Percentiles rank a stretch among this genome's conserved stretches.
phyloP scores from a whole-genome alignment of 2,329 filamentous ascomycete genomes.

The Pestalotiopsis sp. region DNA sequence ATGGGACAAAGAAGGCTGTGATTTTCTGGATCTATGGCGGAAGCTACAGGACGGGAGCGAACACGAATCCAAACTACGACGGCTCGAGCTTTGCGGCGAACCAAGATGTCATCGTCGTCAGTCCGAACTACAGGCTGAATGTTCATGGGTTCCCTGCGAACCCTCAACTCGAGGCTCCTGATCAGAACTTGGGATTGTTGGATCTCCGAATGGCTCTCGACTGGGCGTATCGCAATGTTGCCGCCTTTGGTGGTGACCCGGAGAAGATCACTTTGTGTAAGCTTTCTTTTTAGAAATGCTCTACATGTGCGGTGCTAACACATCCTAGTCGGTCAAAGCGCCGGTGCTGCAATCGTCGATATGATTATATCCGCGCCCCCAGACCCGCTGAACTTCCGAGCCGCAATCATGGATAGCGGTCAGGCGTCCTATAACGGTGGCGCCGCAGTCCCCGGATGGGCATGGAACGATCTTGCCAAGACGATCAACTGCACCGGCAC shows the following conservation, averaged over 20 bases:
- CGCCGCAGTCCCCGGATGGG: not conserved
- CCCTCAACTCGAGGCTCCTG: not conserved
- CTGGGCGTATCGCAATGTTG: constrained; percentile 3
- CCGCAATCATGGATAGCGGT: constrained; percentile 7
- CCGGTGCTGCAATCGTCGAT: constrained; percentile 11
- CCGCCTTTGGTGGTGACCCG: constrained; percentile 7
- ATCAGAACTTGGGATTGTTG: constrained; percentile 9
- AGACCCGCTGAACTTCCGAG: constrained; percentile 5
- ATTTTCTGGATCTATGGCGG: constrained; percentile 10
- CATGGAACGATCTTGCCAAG: not conserved
- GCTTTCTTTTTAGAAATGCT: no score
- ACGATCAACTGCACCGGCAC: not conserved
- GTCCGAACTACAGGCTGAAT: constrained; percentile 3
- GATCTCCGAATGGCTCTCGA: constrained; percentile 6
- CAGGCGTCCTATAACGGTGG: constrained; percentile 5
- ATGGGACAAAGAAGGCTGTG: constrained; percentile 8
- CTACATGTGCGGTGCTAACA: not conserved
- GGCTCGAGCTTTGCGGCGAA: constrained; percentile 11
- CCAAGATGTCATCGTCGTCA: constrained; percentile 6
- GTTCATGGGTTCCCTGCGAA: constrained; percentile 7
- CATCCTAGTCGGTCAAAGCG: constrained; percentile 2
- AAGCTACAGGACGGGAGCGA: constrained; percentile 8
- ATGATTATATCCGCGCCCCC: constrained; percentile 8
- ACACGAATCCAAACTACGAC: constrained; percentile 5
- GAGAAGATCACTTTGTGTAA: constrained; percentile 4